phyloP scores from a whole-genome alignment of 2,329 filamentous ascomycete genomes.

The Endoconidiophora laricicola region DNA sequence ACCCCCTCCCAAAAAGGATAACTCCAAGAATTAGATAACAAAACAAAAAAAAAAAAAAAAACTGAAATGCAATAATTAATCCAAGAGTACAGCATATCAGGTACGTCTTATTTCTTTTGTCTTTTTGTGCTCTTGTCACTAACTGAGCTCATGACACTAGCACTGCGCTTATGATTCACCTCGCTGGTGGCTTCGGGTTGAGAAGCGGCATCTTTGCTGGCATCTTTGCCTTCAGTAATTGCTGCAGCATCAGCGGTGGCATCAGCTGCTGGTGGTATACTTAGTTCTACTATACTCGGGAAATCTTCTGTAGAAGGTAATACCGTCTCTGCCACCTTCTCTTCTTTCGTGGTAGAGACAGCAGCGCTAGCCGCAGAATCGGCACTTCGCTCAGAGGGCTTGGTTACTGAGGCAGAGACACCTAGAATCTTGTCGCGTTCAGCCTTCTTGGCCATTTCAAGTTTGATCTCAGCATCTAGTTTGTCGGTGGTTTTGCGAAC shows the following conservation, averaged over 20 bases:
- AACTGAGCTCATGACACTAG: conserved; percentile 56
- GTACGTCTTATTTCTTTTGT: conserved; percentile 32
- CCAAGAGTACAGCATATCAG: not conserved
- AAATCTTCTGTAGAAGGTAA: no score
- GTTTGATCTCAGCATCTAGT: conserved; percentile 52
- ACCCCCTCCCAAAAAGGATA: not conserved
- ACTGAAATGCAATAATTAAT: not conserved
- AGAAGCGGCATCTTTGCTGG: conserved; percentile 19
- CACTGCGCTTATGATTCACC: conserved; percentile 54
- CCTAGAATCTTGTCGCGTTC: conserved; percentile 29
- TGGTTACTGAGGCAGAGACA: not conserved
- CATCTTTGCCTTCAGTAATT: conserved; percentile 20
- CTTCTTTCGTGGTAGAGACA: conserved; percentile 13
- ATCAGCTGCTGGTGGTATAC: not conserved
- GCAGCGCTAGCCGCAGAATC: conserved; percentile 11
- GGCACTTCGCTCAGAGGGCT: conserved; percentile 4
- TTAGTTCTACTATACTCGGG: no score
- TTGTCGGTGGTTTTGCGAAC: conserved; percentile 60
- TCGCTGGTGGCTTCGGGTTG: conserved; percentile 20
- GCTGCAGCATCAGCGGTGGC: conserved; percentile 16
- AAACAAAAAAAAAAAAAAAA: not conserved
- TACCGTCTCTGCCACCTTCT: not conserved
- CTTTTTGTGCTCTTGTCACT: conserved; percentile 48
- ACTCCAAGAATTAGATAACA: not conserved
- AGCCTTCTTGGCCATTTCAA: conserved; percentile 39